phyloP scores from a whole-genome alignment of 371 early-diverging fungal genomes.

The Apophysomyces variabilis region DNA sequence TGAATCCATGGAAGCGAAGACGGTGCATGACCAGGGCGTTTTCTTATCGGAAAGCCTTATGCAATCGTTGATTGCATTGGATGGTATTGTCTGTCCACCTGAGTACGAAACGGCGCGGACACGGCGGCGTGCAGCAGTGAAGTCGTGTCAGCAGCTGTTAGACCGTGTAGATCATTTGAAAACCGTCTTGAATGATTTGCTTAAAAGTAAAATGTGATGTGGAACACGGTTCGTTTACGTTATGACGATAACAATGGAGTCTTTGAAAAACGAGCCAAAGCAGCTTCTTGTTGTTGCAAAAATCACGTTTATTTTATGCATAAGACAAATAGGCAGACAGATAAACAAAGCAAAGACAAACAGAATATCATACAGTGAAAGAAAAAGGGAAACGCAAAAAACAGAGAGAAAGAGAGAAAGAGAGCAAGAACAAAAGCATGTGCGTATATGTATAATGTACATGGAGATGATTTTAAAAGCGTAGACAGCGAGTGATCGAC shows the following conservation, averaged over 20 bases:
- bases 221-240: not conserved
- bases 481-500: not conserved
- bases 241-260: not conserved
- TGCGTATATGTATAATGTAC: not conserved
- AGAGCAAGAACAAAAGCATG: not conserved
- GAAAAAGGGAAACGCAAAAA: not conserved
- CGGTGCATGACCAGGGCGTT: not conserved
- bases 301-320: not conserved
- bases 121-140: slow-evolving; percentile 13
- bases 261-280: not conserved
- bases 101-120: slow-evolving; percentile 13
- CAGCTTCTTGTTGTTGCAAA: not conserved
- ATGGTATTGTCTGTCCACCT: slow-evolving; percentile 11
- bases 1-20: not conserved
- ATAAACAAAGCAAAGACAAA: too few relatives aligned
- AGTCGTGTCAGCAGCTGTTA: slow-evolving; percentile 9
- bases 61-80: slow-evolving; percentile 12
- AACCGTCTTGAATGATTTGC: slow-evolving; percentile 4
- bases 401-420: not conserved
- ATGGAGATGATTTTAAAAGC: too few relatives aligned
- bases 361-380: too few relatives aligned
- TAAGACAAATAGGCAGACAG: not conserved
- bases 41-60: slow-evolving; percentile 8
- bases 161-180: slow-evolving; percentile 12
- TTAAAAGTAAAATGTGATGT: slow-evolving; percentile 4